A percentile compares a stretch with the other conserved stretches of the same genome.
Conservation (phyloP, 139 green algal species). For the Nannochloris sp. region DNA sequence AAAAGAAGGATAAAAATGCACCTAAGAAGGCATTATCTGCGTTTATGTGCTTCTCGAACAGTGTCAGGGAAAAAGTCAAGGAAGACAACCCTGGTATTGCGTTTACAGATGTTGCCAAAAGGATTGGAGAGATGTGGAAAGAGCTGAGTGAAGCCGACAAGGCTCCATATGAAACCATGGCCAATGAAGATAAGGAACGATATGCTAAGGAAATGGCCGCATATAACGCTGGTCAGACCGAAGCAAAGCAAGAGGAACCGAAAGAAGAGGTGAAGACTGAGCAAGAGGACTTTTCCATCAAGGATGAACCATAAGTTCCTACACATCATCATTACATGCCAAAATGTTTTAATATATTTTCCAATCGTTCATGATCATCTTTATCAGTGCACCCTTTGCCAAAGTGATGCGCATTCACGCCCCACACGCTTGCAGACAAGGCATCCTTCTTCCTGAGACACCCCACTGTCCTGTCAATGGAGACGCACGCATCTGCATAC, state of each 20-base stretch:
- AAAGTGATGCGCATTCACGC: conserved; percentile 8
- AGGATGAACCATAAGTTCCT: not conserved
- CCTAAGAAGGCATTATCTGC: conserved; percentile 72
- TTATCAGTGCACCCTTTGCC: conserved; percentile 22
- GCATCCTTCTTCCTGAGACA: conserved; percentile 30
- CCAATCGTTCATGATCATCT: not conserved
- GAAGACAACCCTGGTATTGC: conserved; percentile 48
- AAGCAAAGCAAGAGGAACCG: not conserved
- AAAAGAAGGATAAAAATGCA: conserved; percentile 61
- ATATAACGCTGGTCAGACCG: conserved; percentile 42
- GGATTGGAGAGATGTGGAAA: conserved; percentile 74
- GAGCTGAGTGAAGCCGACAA: conserved; percentile 29
- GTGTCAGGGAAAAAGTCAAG: conserved; percentile 44
- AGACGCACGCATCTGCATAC: not conserved
- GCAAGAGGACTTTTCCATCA: not conserved
- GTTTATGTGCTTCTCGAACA: conserved; percentile 82
- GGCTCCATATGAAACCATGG: conserved; percentile 35
- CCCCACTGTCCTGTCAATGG: not conserved
- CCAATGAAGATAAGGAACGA: conserved; percentile 56
- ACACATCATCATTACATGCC: too few species aligned
- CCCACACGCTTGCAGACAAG: not conserved
- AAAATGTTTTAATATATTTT: too few species aligned
- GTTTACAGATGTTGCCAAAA: conserved; percentile 63
- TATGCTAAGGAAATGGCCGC: conserved; percentile 51
- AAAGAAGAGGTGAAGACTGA: not conserved